Evolutionary conservation across 1,284 basidiomycete genomes (phyloP).

Genomic region (Ceratobasidium sp.): DNA sequence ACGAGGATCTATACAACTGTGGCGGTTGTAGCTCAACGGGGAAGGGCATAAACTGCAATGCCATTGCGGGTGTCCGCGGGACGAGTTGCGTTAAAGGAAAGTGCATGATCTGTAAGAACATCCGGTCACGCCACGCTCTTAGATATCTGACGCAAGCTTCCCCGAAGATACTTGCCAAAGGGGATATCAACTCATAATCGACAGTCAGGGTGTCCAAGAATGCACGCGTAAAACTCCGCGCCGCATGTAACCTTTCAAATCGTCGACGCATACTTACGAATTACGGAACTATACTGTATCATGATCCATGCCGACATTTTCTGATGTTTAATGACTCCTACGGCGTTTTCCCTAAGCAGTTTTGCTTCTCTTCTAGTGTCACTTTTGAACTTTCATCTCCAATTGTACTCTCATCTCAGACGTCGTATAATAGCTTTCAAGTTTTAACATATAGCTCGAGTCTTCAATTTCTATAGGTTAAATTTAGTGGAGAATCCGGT

Average conservation of each 20-base stretch:
- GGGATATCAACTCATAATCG: slow-evolving; percentile 16
- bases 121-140: not conserved
- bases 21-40: slow-evolving; percentile 35
- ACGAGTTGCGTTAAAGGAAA: slow-evolving; percentile 28
- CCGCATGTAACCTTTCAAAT: slow-evolving; percentile 19
- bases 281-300: not conserved
- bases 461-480: not conserved
- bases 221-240: slow-evolving; percentile 26
- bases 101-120: slow-evolving; percentile 34
- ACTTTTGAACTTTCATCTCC: too few species aligned
- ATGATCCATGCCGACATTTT: not conserved
- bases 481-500: not conserved
- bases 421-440: not conserved
- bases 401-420: not conserved
- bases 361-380: too few species aligned
- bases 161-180: slow-evolving; percentile 27
- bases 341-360: not conserved
- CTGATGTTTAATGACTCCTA: not conserved
- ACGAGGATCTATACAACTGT: not conserved
- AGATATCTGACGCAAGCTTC: not conserved
- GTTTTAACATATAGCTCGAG: not conserved
- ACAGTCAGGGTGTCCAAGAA: slow-evolving; percentile 17
- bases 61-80: slow-evolving; percentile 22
- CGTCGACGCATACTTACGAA: not conserved
- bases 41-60: slow-evolving; percentile 3